Percentiles rank a stretch among this genome's conserved stretches.
Evolutionary conservation across 345 rosid species (phyloP).

Genomic region (Eucalyptus decipiens): DNA sequence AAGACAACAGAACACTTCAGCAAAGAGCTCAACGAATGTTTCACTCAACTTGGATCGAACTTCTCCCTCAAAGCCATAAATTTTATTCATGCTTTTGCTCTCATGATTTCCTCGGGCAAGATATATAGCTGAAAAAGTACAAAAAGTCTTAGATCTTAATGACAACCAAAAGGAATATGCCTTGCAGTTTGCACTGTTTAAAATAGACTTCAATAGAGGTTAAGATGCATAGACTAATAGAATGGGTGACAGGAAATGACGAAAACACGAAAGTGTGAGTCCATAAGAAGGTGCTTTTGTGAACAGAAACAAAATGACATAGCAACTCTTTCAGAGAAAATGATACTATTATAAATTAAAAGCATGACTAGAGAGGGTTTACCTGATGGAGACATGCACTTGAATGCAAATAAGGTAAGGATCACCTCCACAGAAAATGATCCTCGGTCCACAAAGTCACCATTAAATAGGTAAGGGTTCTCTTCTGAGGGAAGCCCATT

Average conservation of each 20-base stretch:
- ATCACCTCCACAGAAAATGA: constrained; percentile 92
- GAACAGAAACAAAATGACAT: not conserved
- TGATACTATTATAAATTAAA: not conserved
- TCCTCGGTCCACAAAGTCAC: constrained; percentile 98
- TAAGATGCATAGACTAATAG: not conserved
- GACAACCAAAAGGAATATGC: not conserved
- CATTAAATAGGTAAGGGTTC: constrained; percentile 94
- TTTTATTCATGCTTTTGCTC: constrained; percentile 99
- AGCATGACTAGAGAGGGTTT: not conserved
- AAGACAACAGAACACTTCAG: constrained; percentile 92
- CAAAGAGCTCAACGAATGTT: constrained; percentile 86
- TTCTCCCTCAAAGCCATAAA: constrained; percentile 98
- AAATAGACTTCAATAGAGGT: not conserved
- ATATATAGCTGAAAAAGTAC: constrained; percentile 56
- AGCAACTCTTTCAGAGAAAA: not conserved
- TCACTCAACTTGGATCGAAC: constrained; percentile 92
- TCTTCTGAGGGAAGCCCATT: constrained; percentile 97
- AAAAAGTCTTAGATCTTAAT: not conserved
- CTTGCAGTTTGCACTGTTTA: not conserved
- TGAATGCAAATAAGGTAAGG: constrained; percentile 88
- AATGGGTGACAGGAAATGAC: not conserved
- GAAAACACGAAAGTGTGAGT: not conserved
- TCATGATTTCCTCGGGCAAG: constrained; percentile 98
- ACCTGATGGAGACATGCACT: constrained; percentile 96
- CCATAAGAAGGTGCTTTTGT: not conserved